A percentile compares a stretch with the other conserved stretches of the same genome.
phyloP scores from a whole-genome alignment of 2,329 filamentous ascomycete genomes.

The Paecilomyces dactylethromorphus region DNA sequence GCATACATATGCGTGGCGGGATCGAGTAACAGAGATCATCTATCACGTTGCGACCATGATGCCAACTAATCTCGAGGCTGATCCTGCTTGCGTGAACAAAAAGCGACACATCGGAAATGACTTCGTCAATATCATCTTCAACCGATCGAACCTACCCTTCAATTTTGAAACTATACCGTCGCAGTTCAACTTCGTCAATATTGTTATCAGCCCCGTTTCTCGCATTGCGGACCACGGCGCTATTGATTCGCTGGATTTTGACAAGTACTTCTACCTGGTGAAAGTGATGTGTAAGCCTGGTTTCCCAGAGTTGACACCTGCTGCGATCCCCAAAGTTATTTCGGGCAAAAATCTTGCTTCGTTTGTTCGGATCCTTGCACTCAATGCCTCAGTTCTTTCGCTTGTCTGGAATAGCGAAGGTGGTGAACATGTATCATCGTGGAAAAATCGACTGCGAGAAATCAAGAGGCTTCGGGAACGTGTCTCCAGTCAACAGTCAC shows the following conservation, averaged over 20 bases:
- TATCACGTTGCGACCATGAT: slow-evolving; percentile 97
- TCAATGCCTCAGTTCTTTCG: slow-evolving; percentile 91
- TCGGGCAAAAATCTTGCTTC: slow-evolving; percentile 73
- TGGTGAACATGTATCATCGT: slow-evolving; percentile 79
- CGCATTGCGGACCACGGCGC: slow-evolving; percentile 27
- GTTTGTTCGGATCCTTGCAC: slow-evolving; percentile 79
- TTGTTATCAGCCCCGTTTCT: slow-evolving; percentile 79
- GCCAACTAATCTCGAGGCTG: slow-evolving; percentile 75
- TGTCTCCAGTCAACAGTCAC: slow-evolving; percentile 22
- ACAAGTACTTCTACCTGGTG: slow-evolving; percentile 70
- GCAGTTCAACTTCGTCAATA: slow-evolving; percentile 94
- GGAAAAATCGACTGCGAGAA: slow-evolving; percentile 78
- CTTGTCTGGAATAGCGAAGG: slow-evolving; percentile 73
- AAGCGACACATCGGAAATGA: slow-evolving; percentile 97
- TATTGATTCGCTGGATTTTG: slow-evolving; percentile 23
- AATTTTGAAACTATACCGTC: slow-evolving; percentile 87
- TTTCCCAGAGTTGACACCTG: slow-evolving; percentile 87
- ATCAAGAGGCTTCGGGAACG: slow-evolving; percentile 73
- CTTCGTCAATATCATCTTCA: slow-evolving; percentile 97
- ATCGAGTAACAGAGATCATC: slow-evolving; percentile 88
- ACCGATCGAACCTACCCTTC: slow-evolving; percentile 87
- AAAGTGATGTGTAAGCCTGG: slow-evolving; percentile 81
- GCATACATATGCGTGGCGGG: slow-evolving; percentile 88
- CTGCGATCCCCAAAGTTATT: slow-evolving; percentile 82
- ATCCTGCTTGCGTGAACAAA: slow-evolving; percentile 72